Base-by-base conservation (phyloP, 2,329 filamentous ascomycete genomes). In the Catunica adiposa region DNA sequence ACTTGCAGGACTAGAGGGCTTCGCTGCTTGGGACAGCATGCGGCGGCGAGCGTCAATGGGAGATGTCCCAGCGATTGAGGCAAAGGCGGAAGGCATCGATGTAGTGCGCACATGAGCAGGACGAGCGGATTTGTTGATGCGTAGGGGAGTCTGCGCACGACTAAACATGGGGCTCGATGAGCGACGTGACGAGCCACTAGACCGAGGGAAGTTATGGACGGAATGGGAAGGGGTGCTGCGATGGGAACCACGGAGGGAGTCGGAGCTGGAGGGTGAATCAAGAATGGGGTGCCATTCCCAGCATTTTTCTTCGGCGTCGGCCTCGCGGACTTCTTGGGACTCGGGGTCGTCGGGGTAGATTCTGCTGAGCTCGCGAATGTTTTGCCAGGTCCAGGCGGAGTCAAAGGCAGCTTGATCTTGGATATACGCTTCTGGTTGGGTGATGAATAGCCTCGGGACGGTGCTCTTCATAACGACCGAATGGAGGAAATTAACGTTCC, bases 401-500 rank as follows among this genome's bases (percentile, higher is more conserved):
- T 75, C 72, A 38, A 76, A 74, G 3, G 75, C 71, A 31, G 72
- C 68, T 14, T 69, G 66, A 59, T 80, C 77, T 63, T 90, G 86
- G 1, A 86, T 68, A 61, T 90, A 90, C 1, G 83, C 82, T 61
- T 84, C 80, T 2, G 82, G 78, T 58, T 86, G 83, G 1, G 86
- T 90, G 57, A 89, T 74, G 67, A 85, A 90, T 11, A 90, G 74
- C 7, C 85, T 76, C 59, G 81, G 80, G 60, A 77, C 74, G 8
- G 77, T 74, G 29, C 80, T 75, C 62, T 82, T 80, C 85, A 89
- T 89, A 62, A 86, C 77, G 38, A 89, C 78, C 51, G 83, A 81
- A 52, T 74, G 74, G 26, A 90, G 72, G 60, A 89, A 89, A 8
- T 78, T 72, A 1, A 82, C 78, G 53, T 81, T 79, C 86, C 86